A percentile compares a stretch with the other conserved stretches of the same genome.
phyloP scores from a whole-genome alignment of 495 filamentous ascomycete species.

The Penicillium longicatenatum region DNA sequence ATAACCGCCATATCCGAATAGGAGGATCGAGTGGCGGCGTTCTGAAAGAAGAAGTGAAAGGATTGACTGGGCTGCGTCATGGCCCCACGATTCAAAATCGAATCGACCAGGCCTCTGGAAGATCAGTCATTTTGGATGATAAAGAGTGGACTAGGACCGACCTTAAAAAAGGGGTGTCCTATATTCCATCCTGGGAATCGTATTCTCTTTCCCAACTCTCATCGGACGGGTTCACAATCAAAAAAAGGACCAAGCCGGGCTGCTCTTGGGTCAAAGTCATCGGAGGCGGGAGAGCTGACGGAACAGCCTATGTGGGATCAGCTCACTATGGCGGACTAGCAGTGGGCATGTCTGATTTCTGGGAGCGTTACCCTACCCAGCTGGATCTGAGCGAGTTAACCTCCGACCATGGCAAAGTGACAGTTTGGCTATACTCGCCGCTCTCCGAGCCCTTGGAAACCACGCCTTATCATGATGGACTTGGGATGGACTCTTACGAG shows the following conservation, averaged over 20 bases:
- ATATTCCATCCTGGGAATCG: conserved; percentile 50
- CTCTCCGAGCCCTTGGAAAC: conserved; percentile 48
- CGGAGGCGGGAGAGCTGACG: conserved; percentile 46
- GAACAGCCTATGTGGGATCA: conserved; percentile 49
- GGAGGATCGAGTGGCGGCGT: conserved; percentile 39
- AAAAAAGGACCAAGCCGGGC: conserved; percentile 50
- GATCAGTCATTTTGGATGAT: conserved; percentile 5
- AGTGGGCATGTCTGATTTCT: conserved; percentile 51
- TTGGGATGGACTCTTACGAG: conserved; percentile 46
- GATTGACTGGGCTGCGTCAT: conserved; percentile 41
- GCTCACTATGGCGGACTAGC: conserved; percentile 47
- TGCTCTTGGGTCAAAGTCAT: conserved; percentile 53
- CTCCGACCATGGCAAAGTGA: conserved; percentile 40
- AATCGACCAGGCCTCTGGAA: conserved; percentile 14
- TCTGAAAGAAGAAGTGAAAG: conserved; percentile 45
- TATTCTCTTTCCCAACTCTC: conserved; percentile 50
- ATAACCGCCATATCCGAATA: conserved; percentile 43
- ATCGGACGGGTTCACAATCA: conserved; percentile 51
- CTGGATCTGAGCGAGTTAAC: conserved; percentile 45
- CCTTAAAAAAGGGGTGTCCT: conserved; percentile 11
- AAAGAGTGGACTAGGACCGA: conserved; percentile 19
- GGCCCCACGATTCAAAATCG: conserved; percentile 29
- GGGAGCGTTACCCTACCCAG: conserved; percentile 52
- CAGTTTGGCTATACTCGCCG: conserved; percentile 54
- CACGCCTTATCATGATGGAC: conserved; percentile 50